Base-by-base conservation (phyloP, 805 yeast species). In the Groenewaldozyma salmanticensis region DNA sequence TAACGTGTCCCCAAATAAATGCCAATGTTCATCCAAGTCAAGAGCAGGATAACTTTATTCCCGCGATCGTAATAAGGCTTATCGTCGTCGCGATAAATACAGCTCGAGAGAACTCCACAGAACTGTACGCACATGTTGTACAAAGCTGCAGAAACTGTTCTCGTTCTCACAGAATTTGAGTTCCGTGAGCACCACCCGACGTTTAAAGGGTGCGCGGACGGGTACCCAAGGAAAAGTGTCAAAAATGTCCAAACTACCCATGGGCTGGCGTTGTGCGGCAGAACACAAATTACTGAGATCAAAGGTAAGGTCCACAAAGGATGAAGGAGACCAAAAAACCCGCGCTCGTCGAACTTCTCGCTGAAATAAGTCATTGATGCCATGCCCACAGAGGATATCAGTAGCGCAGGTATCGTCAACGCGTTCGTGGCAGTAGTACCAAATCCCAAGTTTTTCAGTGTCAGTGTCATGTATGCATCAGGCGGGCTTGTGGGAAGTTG, bases 41-140 rank as follows among this genome's bases (percentile, higher is more conserved):
- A 41, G 2, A 47, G 55, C 5, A 60, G 39, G 11, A 60, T 37
- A 27, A 46, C 51, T 7, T 41, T 37, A 46, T 80, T 78, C 33
- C 87, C 90, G 17, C 70, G 59, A 31, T 67, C 67, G 52, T 81
- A 81, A 24, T 66, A 52, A 1, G 88, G 88, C 33, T 61, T 62
- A 52, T 81, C 88, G 33, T 67, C 70, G 1, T 55, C 54, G 37
- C 78, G 58, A 57, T 80, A 81, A 4, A 81, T 67, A 50, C 79
- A 72, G 5, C 76, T 61, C 2, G 75, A 61, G 7, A 72, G 60
- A 37, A 81, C 74, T 16, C 64, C 57, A 1, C 77, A 80, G 0
- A 74, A 63, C 52, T 81, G 87, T 1, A 74, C 74, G 54, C 68
- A 71, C 67, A 79, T 77, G 51, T 79, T 81, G 53, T 74, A 78